A percentile compares a stretch with the other conserved stretches of the same genome.
Evolutionary conservation across 345 rosid species (phyloP).

Genomic region (Acer yangbiense): DNA sequence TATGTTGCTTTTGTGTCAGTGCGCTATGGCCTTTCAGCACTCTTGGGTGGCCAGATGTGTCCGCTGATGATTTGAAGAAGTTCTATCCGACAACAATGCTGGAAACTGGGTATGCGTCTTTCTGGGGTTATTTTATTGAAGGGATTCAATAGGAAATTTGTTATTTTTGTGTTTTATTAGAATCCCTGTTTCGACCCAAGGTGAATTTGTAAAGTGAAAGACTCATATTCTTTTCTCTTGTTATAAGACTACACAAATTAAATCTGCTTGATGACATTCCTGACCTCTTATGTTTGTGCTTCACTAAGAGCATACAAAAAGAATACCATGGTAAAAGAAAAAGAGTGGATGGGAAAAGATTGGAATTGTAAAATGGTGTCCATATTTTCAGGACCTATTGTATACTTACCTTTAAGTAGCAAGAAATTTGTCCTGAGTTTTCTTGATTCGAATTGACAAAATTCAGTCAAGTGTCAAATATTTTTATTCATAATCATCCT

Average conservation of each 20-base stretch:
- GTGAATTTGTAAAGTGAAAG: not conserved
- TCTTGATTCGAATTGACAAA: too few species aligned
- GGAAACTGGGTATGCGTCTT: conserved; percentile 80
- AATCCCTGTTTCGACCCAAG: not conserved
- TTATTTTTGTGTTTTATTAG: not conserved
- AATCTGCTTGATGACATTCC: not conserved
- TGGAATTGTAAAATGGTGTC: not conserved
- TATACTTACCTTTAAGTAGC: too few species aligned
- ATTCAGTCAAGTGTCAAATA: too few species aligned
- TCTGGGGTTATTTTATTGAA: not conserved
- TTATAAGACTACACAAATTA: not conserved
- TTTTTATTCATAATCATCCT: too few species aligned
- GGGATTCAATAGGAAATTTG: not conserved
- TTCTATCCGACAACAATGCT: conserved; percentile 94
- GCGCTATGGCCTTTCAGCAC: conserved; percentile 98
- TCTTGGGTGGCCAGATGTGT: conserved; percentile 94
- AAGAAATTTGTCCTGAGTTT: too few species aligned
- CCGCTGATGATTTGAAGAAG: conserved; percentile 68
- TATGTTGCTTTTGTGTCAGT: conserved; percentile 43
- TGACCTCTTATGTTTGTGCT: not conserved
- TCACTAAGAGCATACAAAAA: not conserved
- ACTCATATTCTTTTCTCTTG: not conserved
- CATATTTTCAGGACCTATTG: not conserved
- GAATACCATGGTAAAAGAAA: not conserved
- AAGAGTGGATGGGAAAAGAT: conserved; percentile 3